These are phyloP conservation scores for Solanum tarijense DNA, from an alignment of 257 asterid genomes.

Conservation along the genomic window DNA sequence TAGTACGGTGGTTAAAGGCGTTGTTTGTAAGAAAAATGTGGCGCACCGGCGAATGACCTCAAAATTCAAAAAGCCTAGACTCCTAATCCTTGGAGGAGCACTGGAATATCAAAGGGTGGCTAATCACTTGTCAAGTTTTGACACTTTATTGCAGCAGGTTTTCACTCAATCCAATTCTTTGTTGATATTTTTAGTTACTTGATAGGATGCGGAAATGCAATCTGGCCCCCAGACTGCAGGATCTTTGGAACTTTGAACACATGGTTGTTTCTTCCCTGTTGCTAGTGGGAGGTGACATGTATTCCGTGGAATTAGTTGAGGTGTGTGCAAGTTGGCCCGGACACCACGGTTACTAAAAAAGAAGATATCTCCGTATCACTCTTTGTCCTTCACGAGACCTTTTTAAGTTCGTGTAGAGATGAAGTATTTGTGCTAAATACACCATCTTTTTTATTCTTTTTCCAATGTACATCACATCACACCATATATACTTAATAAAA, in stretches of 20 bases:
- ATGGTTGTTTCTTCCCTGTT: not conserved
- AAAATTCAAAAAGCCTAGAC: constrained; percentile 72
- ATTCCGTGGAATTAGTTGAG: not conserved
- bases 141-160: constrained; percentile 96
- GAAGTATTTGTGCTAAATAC: not conserved
- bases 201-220: not conserved
- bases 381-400: not conserved
- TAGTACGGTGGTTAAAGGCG: constrained; percentile 79
- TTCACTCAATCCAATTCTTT: constrained; percentile 2
- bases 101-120: constrained; percentile 95
- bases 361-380: not conserved
- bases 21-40: constrained; percentile 91
- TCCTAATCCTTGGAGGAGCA: constrained; percentile 90
- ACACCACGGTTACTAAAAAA: not conserved
- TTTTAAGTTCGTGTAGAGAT: not conserved
- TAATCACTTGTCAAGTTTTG: constrained; percentile 83
- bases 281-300: not conserved
- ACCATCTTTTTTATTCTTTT: not conserved
- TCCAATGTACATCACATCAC: not conserved
- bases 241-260: not conserved
- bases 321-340: not conserved
- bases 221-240: not conserved
- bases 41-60: constrained; percentile 94
- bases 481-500: not conserved
- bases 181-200: not conserved